Conservation (phyloP, 768 basidiomycete species). For the Pulveroboletus sp. region DNA sequence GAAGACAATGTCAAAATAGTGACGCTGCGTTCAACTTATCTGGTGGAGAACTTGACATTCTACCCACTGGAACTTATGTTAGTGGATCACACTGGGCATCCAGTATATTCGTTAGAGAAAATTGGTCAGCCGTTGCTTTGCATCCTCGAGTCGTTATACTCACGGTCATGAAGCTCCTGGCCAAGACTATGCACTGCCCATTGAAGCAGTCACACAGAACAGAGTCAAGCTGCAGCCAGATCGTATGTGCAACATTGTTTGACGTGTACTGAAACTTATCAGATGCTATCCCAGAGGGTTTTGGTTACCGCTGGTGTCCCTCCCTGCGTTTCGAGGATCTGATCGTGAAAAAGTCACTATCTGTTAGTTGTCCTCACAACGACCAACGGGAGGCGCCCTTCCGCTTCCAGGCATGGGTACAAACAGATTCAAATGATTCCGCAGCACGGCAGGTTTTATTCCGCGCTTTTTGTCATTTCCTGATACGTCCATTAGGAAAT, state of each 20-base stretch:
- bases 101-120: conserved; percentile 75
- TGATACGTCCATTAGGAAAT: conserved; percentile 47
- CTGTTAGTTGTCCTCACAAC: conserved; percentile 80
- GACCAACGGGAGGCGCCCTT: conserved; percentile 83
- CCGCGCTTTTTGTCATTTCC: not conserved
- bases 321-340: conserved; percentile 90
- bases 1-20: conserved; percentile 92
- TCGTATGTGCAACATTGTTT: conserved; percentile 48
- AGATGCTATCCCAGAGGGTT: conserved; percentile 61
- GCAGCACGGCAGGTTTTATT: conserved; percentile 44
- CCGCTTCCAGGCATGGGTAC: conserved; percentile 88
- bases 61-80: conserved; percentile 91
- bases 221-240: conserved; percentile 87
- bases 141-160: conserved; percentile 26
- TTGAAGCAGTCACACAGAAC: conserved; percentile 80
- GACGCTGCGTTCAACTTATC: conserved; percentile 88
- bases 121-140: conserved; percentile 48
- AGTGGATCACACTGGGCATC: conserved; percentile 80
- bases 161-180: conserved; percentile 80
- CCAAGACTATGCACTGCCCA: conserved; percentile 81
- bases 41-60: conserved; percentile 84
- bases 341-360: conserved; percentile 59
- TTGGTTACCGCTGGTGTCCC: conserved; percentile 91
- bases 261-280: conserved; percentile 1
- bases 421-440: conserved; percentile 61